Base-by-base conservation (phyloP, 805 yeast genomes). In the Phaffomyces thermotolerans region DNA sequence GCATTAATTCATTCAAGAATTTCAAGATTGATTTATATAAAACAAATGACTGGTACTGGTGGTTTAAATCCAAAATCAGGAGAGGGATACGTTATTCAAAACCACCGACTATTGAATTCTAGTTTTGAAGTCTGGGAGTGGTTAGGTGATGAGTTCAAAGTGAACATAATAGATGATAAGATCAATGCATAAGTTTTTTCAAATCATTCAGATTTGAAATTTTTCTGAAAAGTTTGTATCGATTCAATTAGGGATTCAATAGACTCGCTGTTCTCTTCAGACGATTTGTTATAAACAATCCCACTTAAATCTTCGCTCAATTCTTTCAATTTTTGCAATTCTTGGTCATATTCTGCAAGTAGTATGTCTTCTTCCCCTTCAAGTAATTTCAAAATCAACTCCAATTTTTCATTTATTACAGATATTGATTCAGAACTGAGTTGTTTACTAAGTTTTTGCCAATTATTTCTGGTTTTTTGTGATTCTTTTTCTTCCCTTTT, bases 1-100 rank as follows among this genome's bases (percentile, higher is more conserved):
- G 98, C 98, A 0, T 68, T 93, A 34, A 81, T 90, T 10, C 99
- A 93, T 59, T 91, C 98, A 1, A 69, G 99, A 39, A 74, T 93
- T 0, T 73, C 78, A 14, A 69, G 88, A 41, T 65, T 91, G 30
- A 65, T 85, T 1, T 91, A 80, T 62, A 51, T 84, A 15, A 64
- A 66, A 34, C 65, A 74, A 3, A 72, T 75, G 50, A 51, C 54
- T 0, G 45, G 47, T 22, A 77, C 84, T 0, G 89, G 87, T 7
- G 77, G 75, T 3, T 68, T 81, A 32, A 74, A 68, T 35, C 72
- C 72, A 3, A 52, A 55, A 1, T 73, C 91, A 45, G 90, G 84
- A 10, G 73, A 77, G 25, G 75, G 81, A 3, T 85, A 81, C 52
- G 80, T 82, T 51, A 71, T 93, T 44, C 97, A 95, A 41, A 77